These are phyloP conservation scores for Kurtzmaniella quercitrusa DNA, from an alignment of 1,139 yeast species.

Conservation along the genomic window DNA sequence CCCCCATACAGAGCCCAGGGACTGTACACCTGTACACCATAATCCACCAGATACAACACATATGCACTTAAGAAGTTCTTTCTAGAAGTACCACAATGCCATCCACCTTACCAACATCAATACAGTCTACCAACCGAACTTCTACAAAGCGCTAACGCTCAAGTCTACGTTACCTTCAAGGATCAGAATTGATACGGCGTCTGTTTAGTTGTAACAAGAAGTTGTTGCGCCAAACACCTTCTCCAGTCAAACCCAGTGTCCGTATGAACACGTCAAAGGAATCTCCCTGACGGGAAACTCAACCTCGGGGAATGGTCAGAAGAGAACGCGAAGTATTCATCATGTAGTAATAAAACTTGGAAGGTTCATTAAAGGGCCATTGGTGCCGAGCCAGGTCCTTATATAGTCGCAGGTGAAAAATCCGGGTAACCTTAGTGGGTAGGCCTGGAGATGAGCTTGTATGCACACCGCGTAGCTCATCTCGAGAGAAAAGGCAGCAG, in stretches of 20 bases:
- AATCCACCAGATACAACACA: too few species aligned
- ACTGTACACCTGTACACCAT: too few species aligned
- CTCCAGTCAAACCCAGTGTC: conserved; percentile 49
- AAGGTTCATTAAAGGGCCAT: conserved; percentile 36
- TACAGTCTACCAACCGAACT: background rate
- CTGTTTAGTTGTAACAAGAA: conserved; percentile 49
- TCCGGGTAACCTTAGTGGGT: conserved; percentile 18
- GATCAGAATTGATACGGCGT: conserved; percentile 44
- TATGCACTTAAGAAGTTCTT: too few species aligned
- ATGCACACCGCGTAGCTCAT: background rate
- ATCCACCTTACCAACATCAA: too few species aligned
- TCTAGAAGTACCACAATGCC: too few species aligned
- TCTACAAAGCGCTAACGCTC: background rate
- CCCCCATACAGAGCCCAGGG: too few species aligned
- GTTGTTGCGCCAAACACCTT: conserved; percentile 57
- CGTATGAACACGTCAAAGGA: conserved; percentile 33
- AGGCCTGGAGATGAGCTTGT: background rate
- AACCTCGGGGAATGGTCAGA: conserved; percentile 48
- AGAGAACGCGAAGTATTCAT: conserved; percentile 51
- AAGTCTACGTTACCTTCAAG: too few species aligned
- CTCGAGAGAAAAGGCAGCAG: background rate
- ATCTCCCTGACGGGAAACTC: conserved; percentile 28
- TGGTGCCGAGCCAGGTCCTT: conserved; percentile 4
- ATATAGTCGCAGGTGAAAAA: conserved; percentile 10
- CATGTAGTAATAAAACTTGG: conserved; percentile 56